A percentile compares a stretch with the other conserved stretches of the same genome.
phyloP scores from a whole-genome alignment of 352 stramenopile genomes.

The Globisporangium splendens region DNA sequence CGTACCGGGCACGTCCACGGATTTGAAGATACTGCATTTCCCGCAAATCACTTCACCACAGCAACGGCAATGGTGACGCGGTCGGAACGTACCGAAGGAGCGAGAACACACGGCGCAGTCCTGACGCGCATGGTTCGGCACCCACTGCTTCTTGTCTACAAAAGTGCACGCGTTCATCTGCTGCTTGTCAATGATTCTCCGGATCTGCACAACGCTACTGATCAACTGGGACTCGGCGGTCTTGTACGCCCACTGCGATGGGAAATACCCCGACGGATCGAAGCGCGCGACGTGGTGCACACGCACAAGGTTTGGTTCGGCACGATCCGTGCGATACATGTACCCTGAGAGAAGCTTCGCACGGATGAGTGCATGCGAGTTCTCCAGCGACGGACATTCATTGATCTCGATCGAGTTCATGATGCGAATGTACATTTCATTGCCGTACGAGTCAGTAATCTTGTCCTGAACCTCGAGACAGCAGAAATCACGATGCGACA shows the following conservation, averaged over 20 bases:
- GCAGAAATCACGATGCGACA: constrained; percentile 84
- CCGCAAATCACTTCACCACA: constrained; percentile 88
- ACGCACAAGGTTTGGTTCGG: constrained; percentile 61
- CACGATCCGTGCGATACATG: constrained; percentile 77
- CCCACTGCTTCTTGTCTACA: constrained; percentile 80
- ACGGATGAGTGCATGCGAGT: constrained; percentile 82
- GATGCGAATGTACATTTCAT: constrained; percentile 84
- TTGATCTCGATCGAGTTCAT: constrained; percentile 78
- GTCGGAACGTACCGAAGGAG: constrained; percentile 72
- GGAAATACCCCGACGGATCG: constrained; percentile 74
- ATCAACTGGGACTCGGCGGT: constrained; percentile 79
- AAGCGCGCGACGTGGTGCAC: constrained; percentile 80
- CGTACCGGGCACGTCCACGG: constrained; percentile 76
- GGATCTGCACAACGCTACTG: constrained; percentile 73
- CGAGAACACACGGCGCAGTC: constrained; percentile 76
- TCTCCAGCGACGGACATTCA: constrained; percentile 81
- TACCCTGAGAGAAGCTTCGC: constrained; percentile 71
- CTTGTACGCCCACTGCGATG: constrained; percentile 79
- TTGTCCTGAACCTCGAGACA: constrained; percentile 84
- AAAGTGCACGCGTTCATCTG: constrained; percentile 85
- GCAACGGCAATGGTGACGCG: constrained; percentile 81
- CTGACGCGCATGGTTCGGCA: constrained; percentile 67
- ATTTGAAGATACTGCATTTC: constrained; percentile 82
- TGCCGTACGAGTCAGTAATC: constrained; percentile 75
- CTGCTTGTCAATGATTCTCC: constrained; percentile 80